phyloP scores from a whole-genome alignment of 768 basidiomycete species.

The Gloeostereum incarnatum region DNA sequence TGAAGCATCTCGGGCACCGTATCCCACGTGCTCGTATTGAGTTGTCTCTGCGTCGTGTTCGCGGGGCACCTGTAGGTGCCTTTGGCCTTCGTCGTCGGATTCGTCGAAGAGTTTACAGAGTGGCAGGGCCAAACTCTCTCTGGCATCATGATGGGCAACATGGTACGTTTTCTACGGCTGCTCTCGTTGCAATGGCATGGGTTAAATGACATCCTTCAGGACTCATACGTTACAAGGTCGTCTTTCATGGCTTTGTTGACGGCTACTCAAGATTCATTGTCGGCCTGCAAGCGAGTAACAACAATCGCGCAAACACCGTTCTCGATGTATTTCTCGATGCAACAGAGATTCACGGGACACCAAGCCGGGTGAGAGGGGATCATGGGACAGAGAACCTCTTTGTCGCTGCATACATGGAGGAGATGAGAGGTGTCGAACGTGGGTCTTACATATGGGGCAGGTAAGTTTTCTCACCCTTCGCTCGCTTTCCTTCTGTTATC shows the following conservation, averaged over 20 bases:
- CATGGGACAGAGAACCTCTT: slow-evolving; percentile 16
- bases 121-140: slow-evolving; percentile 13
- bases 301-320: slow-evolving; percentile 21
- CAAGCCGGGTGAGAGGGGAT: slow-evolving; percentile 16
- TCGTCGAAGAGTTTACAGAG: slow-evolving; percentile 11
- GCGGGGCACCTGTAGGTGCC: slow-evolving; percentile 2
- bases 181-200: background rate
- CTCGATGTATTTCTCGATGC: slow-evolving; percentile 10
- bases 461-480: slow-evolving; percentile 6
- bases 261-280: slow-evolving; percentile 9
- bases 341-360: slow-evolving; percentile 9
- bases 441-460: slow-evolving; percentile 17
- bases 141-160: slow-evolving; percentile 14
- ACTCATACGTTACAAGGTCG: slow-evolving; percentile 6
- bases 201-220: background rate
- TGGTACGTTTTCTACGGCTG: slow-evolving; percentile 6
- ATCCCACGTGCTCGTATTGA: slow-evolving; percentile 8
- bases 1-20: slow-evolving; percentile 10
- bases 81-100: slow-evolving; percentile 7
- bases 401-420: slow-evolving; percentile 13
- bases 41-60: slow-evolving; percentile 9
- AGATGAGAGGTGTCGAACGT: slow-evolving; percentile 7
- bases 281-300: slow-evolving; percentile 16
- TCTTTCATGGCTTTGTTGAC: slow-evolving; percentile 10
- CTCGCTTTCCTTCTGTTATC: background rate